Conservation (phyloP, 495 filamentous ascomycete species). For the Aspergillus sclerotioniger region DNA sequence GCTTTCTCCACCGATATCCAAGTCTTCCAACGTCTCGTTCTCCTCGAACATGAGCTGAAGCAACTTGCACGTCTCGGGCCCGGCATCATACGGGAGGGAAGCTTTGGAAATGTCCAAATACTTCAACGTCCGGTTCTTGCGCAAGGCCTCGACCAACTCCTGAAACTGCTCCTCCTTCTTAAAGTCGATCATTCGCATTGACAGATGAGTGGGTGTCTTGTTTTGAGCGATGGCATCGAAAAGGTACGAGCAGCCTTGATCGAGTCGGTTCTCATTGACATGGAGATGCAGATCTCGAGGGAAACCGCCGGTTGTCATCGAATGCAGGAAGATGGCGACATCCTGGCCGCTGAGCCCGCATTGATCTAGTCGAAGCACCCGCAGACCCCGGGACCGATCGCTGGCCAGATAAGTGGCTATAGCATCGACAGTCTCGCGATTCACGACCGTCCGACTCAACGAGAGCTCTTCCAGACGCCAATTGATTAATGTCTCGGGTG, state of each 20-base stretch:
- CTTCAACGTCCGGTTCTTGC: slow-evolving; percentile 67
- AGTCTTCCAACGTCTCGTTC: slow-evolving; percentile 71
- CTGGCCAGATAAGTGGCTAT: slow-evolving; percentile 64
- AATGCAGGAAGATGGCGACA: slow-evolving; percentile 73
- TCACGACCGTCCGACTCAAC: slow-evolving; percentile 64
- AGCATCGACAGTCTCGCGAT: slow-evolving; percentile 52
- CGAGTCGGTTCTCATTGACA: slow-evolving; percentile 79
- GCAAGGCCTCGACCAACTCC: slow-evolving; percentile 67
- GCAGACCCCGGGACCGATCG: slow-evolving; percentile 62
- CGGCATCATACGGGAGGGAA: slow-evolving; percentile 76
- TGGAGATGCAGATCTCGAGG: slow-evolving; percentile 70
- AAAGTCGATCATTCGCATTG: slow-evolving; percentile 85
- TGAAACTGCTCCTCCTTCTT: slow-evolving; percentile 73
- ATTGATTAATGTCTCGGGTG: slow-evolving; percentile 62
- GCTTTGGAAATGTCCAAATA: slow-evolving; percentile 87
- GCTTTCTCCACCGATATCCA: slow-evolving; percentile 88
- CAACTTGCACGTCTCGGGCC: slow-evolving; percentile 69
- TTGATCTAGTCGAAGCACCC: slow-evolving; percentile 70
- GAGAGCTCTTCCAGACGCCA: slow-evolving; percentile 77
- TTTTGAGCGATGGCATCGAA: slow-evolving; percentile 64
- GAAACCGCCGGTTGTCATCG: slow-evolving; percentile 57
- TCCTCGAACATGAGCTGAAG: slow-evolving; percentile 72
- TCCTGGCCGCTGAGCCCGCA: slow-evolving; percentile 76
- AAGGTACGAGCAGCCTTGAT: slow-evolving; percentile 67
- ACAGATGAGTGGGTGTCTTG: slow-evolving; percentile 67